Conservation (phyloP, 2,329 filamentous ascomycete genomes). For the Aspergillus texensis region DNA sequence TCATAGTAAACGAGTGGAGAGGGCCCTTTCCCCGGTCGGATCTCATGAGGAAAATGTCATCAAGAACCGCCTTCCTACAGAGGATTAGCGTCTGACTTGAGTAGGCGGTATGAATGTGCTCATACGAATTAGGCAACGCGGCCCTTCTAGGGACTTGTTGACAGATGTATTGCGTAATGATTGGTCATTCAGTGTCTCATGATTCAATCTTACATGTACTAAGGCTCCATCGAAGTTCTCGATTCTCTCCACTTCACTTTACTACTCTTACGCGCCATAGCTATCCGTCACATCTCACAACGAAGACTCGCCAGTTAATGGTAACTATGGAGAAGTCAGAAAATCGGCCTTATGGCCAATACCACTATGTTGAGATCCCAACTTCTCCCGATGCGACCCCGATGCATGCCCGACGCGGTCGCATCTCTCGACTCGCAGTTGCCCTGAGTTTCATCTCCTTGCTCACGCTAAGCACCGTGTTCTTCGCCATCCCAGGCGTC, state of each 20-base stretch:
- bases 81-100: background rate
- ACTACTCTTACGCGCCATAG: background rate
- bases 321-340: slow-evolving; percentile 18
- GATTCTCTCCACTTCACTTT: background rate
- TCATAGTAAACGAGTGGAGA: background rate
- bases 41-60: background rate
- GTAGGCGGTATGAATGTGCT: background rate
- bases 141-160: background rate
- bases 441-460: slow-evolving; percentile 15
- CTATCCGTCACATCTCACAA: slow-evolving; percentile 2
- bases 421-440: slow-evolving; percentile 12
- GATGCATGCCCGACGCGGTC: slow-evolving; percentile 15
- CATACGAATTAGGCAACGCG: background rate
- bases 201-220: background rate
- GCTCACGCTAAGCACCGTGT: slow-evolving; percentile 14
- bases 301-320: background rate
- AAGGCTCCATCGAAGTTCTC: background rate
- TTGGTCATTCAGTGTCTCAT: background rate
- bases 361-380: slow-evolving; percentile 10
- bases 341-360: background rate
- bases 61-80: background rate
- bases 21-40: background rate
- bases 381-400: slow-evolving; percentile 11
- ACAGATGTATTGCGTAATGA: background rate
- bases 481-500: slow-evolving; percentile 8